Percentiles rank a stretch among this genome's conserved stretches.
phyloP scores from a whole-genome alignment of 2,329 filamentous ascomycete genomes.

The Neoscytalidium dimidiatum region DNA sequence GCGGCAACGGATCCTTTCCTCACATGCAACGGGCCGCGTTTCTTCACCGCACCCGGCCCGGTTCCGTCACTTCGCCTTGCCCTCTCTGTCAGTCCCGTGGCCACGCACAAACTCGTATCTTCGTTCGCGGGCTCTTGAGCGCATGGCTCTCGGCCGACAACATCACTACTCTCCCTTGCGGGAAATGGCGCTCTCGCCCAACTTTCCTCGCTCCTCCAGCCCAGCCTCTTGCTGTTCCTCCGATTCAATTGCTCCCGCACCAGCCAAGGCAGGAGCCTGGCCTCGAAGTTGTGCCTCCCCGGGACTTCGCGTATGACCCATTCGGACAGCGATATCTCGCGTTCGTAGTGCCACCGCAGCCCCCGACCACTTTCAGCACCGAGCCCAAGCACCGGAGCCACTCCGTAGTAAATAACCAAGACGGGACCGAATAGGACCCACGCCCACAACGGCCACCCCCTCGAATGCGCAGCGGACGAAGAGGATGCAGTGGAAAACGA shows the following conservation, averaged over 20 bases:
- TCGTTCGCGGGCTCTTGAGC: background rate
- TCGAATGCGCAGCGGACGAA: background rate
- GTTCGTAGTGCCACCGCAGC: background rate
- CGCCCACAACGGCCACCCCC: background rate
- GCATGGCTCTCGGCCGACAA: background rate
- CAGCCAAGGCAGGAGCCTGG: constrained; percentile 5
- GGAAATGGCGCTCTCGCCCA: background rate
- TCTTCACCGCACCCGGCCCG: background rate
- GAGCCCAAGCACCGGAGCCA: background rate
- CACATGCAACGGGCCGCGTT: background rate
- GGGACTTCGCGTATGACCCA: constrained; percentile 14
- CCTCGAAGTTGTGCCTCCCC: constrained; percentile 12
- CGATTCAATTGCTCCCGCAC: background rate
- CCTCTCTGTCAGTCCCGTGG: background rate
- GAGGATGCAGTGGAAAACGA: background rate
- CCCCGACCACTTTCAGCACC: background rate
- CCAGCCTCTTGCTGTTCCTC: background rate
- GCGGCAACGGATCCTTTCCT: background rate
- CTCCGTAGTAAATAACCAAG: background rate
- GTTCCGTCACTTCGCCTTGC: too few relatives aligned
- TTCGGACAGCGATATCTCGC: background rate
- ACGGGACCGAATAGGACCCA: background rate
- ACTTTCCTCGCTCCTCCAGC: background rate
- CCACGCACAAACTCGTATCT: background rate
- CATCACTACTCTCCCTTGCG: background rate